Evolutionary conservation across 78 protist genomes (phyloP).

Genomic region (Dictyostelium purpureum): DNA sequence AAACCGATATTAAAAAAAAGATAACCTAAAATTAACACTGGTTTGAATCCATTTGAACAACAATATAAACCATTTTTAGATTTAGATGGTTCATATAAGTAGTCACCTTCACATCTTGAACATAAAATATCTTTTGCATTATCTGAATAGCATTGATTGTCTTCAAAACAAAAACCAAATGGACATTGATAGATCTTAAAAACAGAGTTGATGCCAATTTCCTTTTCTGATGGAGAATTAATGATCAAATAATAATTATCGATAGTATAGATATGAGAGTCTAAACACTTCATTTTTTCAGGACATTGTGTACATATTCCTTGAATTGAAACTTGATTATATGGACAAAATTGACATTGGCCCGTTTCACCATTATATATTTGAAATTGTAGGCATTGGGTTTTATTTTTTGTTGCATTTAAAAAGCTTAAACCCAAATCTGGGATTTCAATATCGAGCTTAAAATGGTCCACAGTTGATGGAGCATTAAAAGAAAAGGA

Average conservation of each 20-base stretch:
- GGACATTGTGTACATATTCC: background rate
- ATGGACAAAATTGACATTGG: constrained; percentile 1
- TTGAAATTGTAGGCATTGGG: too few relatives aligned
- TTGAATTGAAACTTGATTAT: too few relatives aligned
- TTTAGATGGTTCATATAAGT: too few relatives aligned
- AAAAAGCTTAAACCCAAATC: too few relatives aligned
- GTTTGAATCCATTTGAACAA: background rate
- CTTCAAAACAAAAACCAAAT: background rate
- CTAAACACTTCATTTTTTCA: background rate
- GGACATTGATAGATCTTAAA: constrained; percentile 5
- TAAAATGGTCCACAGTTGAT: too few relatives aligned
- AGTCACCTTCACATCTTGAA: background rate
- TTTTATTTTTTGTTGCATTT: too few relatives aligned
- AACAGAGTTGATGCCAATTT: too few relatives aligned
- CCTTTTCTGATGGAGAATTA: too few relatives aligned
- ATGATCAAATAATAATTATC: too few relatives aligned
- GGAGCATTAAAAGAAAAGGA: too few relatives aligned
- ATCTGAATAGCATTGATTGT: background rate
- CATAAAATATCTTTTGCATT: background rate
- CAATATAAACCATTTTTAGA: constrained; percentile 9
- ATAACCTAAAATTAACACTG: background rate
- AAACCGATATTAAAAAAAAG: background rate
- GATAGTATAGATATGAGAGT: background rate
- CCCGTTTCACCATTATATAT: too few relatives aligned
- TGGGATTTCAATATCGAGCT: too few relatives aligned